phyloP scores from a whole-genome alignment of 2,329 filamentous ascomycete genomes.

The Chaetomiaceae sp. region DNA sequence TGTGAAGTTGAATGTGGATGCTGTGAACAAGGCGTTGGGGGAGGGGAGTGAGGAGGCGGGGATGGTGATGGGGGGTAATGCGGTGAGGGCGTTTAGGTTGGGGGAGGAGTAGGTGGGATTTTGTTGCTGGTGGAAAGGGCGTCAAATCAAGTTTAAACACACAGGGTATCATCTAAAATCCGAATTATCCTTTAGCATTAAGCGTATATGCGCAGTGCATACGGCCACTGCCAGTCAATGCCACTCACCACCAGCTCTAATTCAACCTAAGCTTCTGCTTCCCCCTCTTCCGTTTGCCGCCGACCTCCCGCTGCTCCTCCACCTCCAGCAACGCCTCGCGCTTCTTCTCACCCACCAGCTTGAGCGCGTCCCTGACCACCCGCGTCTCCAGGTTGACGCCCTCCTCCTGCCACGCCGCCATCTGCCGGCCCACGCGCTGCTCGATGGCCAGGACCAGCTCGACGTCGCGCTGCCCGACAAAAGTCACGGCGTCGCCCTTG shows the following conservation, averaged over 20 bases:
- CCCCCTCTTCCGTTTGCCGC: conserved; percentile 69
- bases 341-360: conserved; percentile 93
- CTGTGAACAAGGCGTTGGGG: conserved; percentile 26
- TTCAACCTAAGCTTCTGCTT: conserved; percentile 50
- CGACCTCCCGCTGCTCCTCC: conserved; percentile 85
- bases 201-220: no score
- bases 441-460: conserved; percentile 89
- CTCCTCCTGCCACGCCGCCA: conserved; percentile 83
- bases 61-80: conserved; percentile 30
- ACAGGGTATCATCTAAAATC: no score
- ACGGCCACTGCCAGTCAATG: no score
- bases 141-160: no score
- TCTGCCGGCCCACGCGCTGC: conserved; percentile 68
- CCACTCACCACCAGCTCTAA: neutral
- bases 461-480: conserved; percentile 91
- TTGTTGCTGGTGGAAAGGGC: no score
- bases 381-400: conserved; percentile 91
- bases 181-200: no score
- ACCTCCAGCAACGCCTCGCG: conserved; percentile 85
- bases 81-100: conserved; percentile 26
- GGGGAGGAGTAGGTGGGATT: conserved; percentile 11
- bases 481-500: conserved; percentile 73
- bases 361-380: conserved; percentile 78
- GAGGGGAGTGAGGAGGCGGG: conserved; percentile 22
- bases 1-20: conserved; percentile 45